phyloP scores from a whole-genome alignment of 805 yeast genomes.

The Metahyphopichia silvanorum region DNA sequence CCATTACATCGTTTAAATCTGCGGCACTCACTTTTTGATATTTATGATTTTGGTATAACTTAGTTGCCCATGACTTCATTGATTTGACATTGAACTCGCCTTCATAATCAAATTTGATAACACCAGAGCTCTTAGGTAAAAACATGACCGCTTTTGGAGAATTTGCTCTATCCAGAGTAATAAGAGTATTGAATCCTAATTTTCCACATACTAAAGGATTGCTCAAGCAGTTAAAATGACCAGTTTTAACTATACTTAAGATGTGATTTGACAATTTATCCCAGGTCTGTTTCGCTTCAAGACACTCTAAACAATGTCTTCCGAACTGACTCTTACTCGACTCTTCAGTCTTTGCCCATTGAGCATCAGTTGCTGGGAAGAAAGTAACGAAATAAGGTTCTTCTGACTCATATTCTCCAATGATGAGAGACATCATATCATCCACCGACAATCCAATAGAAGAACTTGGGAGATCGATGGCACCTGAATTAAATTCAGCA shows the following conservation, averaged over 20 bases:
- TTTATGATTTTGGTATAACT: slow-evolving; percentile 46
- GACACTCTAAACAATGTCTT: slow-evolving; percentile 45
- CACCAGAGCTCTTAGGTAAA: slow-evolving; percentile 48
- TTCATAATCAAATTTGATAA: slow-evolving; percentile 46
- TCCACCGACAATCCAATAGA: slow-evolving; percentile 39
- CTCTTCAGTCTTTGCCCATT: slow-evolving; percentile 29
- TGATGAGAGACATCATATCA: slow-evolving; percentile 45
- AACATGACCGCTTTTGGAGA: slow-evolving; percentile 48
- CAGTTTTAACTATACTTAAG: slow-evolving; percentile 35
- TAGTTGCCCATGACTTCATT: slow-evolving; percentile 43
- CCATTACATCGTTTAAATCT: slow-evolving; percentile 28
- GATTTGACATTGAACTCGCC: slow-evolving; percentile 26
- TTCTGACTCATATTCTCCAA: slow-evolving; percentile 38
- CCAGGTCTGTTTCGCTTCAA: slow-evolving; percentile 56
- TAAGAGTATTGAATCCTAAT: slow-evolving; percentile 42
- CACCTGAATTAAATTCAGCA: slow-evolving; percentile 40
- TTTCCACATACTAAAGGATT: slow-evolving; percentile 50
- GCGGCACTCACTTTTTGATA: slow-evolving; percentile 30
- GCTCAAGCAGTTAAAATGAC: slow-evolving; percentile 58
- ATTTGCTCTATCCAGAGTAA: slow-evolving; percentile 7
- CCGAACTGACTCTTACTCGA: slow-evolving; percentile 34
- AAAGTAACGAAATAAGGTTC: slow-evolving; percentile 59
- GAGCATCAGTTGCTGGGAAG: slow-evolving; percentile 55
- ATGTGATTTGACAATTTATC: slow-evolving; percentile 51
- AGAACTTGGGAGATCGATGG: slow-evolving; percentile 36